Evolutionary conservation across 2,329 filamentous ascomycete genomes (phyloP).

Genomic region (Pseudogymnoascus sp.): DNA sequence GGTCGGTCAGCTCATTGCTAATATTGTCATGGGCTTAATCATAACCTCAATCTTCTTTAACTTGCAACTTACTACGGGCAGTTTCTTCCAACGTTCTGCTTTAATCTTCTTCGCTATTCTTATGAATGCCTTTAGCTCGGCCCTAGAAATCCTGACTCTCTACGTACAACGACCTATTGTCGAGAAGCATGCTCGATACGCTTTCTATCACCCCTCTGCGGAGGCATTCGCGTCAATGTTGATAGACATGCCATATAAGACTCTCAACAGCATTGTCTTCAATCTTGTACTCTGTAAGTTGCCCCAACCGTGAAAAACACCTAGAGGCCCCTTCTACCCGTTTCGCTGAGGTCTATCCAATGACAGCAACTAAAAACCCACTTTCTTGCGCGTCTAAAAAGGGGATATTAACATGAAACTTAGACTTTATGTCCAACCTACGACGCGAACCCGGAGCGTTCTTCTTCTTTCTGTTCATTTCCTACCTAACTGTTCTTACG

Average conservation of each 20-base stretch:
- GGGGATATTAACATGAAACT: not conserved
- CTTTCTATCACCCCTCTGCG: constrained; percentile 77
- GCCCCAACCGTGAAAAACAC: constrained; percentile 61
- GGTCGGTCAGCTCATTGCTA: constrained; percentile 36
- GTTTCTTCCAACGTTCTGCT: constrained; percentile 55
- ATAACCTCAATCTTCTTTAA: constrained; percentile 60
- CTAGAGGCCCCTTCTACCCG: constrained; percentile 56
- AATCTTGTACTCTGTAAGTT: constrained; percentile 78
- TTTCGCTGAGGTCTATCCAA: constrained; percentile 47
- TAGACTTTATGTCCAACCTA: constrained; percentile 66
- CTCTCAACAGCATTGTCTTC: constrained; percentile 63
- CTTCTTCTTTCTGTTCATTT: constrained; percentile 58
- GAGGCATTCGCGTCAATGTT: constrained; percentile 81
- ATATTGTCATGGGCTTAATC: constrained; percentile 49
- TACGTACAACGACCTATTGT: constrained; percentile 84
- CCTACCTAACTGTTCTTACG: constrained; percentile 26
- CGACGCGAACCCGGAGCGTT: constrained; percentile 61
- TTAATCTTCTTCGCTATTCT: constrained; percentile 62
- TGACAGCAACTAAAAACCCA: constrained; percentile 54
- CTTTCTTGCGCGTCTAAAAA: constrained; percentile 64
- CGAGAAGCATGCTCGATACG: constrained; percentile 78
- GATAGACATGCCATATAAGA: constrained; percentile 73
- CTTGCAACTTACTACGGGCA: constrained; percentile 42
- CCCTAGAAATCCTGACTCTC: constrained; percentile 38
- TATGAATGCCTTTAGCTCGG: constrained; percentile 54